Evolutionary conservation across 148 eudicot species (phyloP).

Genomic region (Beta vulgaris): DNA sequence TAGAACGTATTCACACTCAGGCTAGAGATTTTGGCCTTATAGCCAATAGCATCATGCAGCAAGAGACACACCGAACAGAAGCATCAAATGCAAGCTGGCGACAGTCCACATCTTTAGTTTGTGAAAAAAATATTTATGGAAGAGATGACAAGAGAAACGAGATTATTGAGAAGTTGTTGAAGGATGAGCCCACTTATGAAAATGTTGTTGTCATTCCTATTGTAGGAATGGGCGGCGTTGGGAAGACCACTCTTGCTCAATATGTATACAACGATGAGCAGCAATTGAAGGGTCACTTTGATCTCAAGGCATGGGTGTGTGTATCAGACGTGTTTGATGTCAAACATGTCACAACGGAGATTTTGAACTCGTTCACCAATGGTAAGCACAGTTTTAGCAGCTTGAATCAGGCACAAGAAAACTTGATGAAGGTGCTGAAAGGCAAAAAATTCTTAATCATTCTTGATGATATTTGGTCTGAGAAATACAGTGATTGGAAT

Average conservation of each 20-base stretch:
- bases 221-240: slow-evolving; percentile 7
- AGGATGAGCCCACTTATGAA: not conserved
- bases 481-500: not conserved
- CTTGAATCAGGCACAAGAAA: slow-evolving; percentile 12
- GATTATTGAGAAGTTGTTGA: too few relatives aligned
- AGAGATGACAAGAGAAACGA: too few relatives aligned
- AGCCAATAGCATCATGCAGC: too few relatives aligned
- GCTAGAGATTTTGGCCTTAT: too few relatives aligned
- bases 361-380: not conserved
- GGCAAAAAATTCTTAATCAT: slow-evolving; percentile 11
- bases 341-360: not conserved
- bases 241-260: slow-evolving; percentile 11
- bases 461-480: slow-evolving; percentile 19
- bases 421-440: not conserved
- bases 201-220: not conserved
- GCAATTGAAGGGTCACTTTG: not conserved
- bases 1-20: too few relatives aligned
- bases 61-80: too few relatives aligned
- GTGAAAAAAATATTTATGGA: too few relatives aligned
- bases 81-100: too few relatives aligned
- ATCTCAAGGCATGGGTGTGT: slow-evolving; percentile 14
- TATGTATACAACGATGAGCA: not conserved
- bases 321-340: slow-evolving; percentile 1
- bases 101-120: too few relatives aligned
- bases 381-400: not conserved